Evolutionary conservation across 169 alveolate species (phyloP).

Genomic region (Eimeria falciformis): DNA sequence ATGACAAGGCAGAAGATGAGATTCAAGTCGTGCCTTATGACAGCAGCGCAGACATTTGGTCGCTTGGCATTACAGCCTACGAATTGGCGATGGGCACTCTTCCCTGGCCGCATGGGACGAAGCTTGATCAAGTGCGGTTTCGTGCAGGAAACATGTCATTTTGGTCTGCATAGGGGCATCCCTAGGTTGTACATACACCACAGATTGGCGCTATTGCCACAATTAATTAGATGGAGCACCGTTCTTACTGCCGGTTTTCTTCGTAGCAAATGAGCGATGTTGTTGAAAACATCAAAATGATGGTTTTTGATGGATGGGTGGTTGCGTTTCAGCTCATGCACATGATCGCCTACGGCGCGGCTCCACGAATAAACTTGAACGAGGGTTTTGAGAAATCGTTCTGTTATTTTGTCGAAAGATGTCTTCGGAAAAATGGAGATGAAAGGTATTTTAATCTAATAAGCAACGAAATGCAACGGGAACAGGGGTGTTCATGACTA

Average conservation of each 20-base stretch:
- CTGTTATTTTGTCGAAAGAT: constrained; percentile 85
- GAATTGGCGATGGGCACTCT: constrained; percentile 94
- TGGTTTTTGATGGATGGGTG: too few species aligned
- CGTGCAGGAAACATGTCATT: too few species aligned
- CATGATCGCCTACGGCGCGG: constrained; percentile 81
- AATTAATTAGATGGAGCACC: too few species aligned
- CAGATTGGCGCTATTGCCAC: not conserved
- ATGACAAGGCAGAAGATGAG: not conserved
- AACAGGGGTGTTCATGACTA: not conserved
- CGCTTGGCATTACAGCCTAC: constrained; percentile 93
- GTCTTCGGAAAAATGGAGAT: constrained; percentile 87
- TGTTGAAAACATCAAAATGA: too few species aligned
- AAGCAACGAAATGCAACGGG: not conserved
- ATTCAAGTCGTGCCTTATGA: not conserved
- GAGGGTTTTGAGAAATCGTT: constrained; percentile 85
- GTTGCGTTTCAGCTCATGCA: constrained; percentile 80
- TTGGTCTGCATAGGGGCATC: not conserved
- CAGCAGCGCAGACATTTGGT: constrained; percentile 91
- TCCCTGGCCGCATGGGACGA: constrained; percentile 88
- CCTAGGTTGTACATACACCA: not conserved
- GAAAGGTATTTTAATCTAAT: constrained; percentile 75
- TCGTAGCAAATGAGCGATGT: too few species aligned
- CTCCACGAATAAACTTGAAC: constrained; percentile 83
- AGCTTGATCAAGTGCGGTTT: too few species aligned
- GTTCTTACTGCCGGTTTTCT: too few species aligned